Conservation (phyloP, 2,329 filamentous ascomycete genomes). For the Dothidotthia symphoricarpi region DNA sequence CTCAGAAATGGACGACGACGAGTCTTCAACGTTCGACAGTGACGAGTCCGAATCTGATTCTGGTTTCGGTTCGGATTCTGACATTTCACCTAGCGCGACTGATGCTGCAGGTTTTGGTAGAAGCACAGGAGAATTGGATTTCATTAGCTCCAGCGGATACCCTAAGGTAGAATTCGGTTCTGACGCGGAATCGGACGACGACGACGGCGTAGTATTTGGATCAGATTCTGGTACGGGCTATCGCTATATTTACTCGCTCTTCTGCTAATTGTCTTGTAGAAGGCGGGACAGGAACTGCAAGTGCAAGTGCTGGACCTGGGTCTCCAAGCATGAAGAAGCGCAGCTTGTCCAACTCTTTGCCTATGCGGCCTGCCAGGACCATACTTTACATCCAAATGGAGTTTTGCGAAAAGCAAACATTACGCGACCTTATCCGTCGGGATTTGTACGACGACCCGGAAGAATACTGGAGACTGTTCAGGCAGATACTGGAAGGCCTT, state of each 20-base stretch:
- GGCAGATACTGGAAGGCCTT: slow-evolving; percentile 86
- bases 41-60: slow-evolving; percentile 23
- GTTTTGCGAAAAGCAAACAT: slow-evolving; percentile 89
- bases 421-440: slow-evolving; percentile 81
- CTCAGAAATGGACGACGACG: slow-evolving; percentile 39
- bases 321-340: slow-evolving; percentile 40
- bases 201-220: slow-evolving; percentile 38
- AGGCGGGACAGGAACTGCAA: slow-evolving; percentile 49
- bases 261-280: slow-evolving; percentile 34
- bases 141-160: slow-evolving; percentile 82
- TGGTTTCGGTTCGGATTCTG: slow-evolving; percentile 17
- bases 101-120: slow-evolving; percentile 59
- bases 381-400: slow-evolving; percentile 98
- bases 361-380: slow-evolving; percentile 58
- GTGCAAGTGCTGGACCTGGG: slow-evolving; percentile 26
- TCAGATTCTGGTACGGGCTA: slow-evolving; percentile 39
- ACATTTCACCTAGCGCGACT: slow-evolving; percentile 25
- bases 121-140: slow-evolving; percentile 78
- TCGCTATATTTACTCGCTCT: neutral
- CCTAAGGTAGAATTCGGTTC: slow-evolving; percentile 76
- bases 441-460: slow-evolving; percentile 71
- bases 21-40: slow-evolving; percentile 26
- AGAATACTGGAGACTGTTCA: slow-evolving; percentile 85
- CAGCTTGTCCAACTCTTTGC: slow-evolving; percentile 49
- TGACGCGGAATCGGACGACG: slow-evolving; percentile 47